phyloP scores from a whole-genome alignment of 768 basidiomycete genomes.

The Fistulinella prunicolor region DNA sequence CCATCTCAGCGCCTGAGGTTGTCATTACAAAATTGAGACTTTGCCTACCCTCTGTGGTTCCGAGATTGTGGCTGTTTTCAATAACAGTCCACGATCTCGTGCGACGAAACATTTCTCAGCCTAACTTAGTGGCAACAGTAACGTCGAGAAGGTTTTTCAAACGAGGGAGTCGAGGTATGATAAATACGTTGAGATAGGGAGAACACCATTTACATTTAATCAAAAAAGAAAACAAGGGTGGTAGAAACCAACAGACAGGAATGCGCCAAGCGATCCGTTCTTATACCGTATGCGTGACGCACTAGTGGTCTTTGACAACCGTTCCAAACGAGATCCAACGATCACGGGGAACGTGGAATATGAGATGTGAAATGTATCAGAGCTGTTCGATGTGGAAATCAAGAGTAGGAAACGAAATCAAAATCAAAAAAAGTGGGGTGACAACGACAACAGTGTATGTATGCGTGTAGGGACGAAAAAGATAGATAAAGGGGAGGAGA shows the following conservation, averaged over 20 bases:
- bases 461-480: constrained; percentile 1
- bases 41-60: too few relatives aligned
- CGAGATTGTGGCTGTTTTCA: too few relatives aligned
- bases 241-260: constrained; percentile 14
- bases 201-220: too few relatives aligned
- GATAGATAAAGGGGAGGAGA: neutral
- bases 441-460: constrained; percentile 5
- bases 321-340: constrained; percentile 14
- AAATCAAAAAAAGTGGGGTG: neutral
- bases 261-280: constrained; percentile 13
- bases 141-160: too few relatives aligned
- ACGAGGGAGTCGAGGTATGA: too few relatives aligned
- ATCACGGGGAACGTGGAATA: neutral
- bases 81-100: too few relatives aligned
- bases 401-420: neutral
- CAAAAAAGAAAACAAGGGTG: neutral
- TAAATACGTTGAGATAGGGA: too few relatives aligned
- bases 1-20: too few relatives aligned
- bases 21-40: too few relatives aligned
- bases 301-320: constrained; percentile 17
- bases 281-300: constrained; percentile 11
- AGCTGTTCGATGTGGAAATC: neutral
- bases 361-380: constrained; percentile 1
- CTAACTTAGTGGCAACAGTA: too few relatives aligned
- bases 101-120: too few relatives aligned